Evolutionary conservation across 805 yeast genomes (phyloP), one percentile per base, ranked within the genome.

Genomic region (Teunomyces funiuensis): DNA sequence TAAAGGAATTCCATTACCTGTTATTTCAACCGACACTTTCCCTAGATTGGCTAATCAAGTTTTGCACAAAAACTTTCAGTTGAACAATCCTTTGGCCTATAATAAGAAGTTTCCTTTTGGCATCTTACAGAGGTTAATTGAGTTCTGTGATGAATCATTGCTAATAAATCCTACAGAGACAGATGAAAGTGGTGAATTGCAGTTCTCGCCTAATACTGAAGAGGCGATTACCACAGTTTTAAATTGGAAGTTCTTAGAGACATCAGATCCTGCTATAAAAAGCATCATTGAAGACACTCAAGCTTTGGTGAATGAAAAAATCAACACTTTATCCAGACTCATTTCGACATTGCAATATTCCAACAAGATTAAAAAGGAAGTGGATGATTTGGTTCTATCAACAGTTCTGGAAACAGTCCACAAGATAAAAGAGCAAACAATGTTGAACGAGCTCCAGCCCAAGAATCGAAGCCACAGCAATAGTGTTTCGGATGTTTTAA

Each of bases 261-360:
- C 84, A 0, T 74, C 80, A 13, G 88, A 85, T 51, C 77, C 80
- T 2, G 89, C 88, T 0, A 75, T 88, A 8, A 67, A 71, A 34
- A 56, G 76, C 10, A 63, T 89, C 17, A 75, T 83, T 1, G 78
- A 72, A 13, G 96, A 89, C 53, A 85, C 96, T 0, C 77, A 80
- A 45, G 57, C 56, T 0, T 53, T 84, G 17, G 80, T 83, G 0
- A 71, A 71, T 37, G 78, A 76, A 13, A 90, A 90, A 59, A 73
- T 87, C 2, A 88, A 83, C 39, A 74, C 86, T 0, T 73, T 88
- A 14, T 68, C 79, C 13, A 69, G 97, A 53, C 70, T 86, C 41
- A 82, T 87, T 10, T 85, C 89, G 46, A 78, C 88, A 2, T 69
- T 87, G 45, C 79, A 83, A 41, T 88, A 84, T 58, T 81, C 86